Base-by-base conservation (phyloP, 106 monocot genomes). In the Vanilla planifolia region DNA sequence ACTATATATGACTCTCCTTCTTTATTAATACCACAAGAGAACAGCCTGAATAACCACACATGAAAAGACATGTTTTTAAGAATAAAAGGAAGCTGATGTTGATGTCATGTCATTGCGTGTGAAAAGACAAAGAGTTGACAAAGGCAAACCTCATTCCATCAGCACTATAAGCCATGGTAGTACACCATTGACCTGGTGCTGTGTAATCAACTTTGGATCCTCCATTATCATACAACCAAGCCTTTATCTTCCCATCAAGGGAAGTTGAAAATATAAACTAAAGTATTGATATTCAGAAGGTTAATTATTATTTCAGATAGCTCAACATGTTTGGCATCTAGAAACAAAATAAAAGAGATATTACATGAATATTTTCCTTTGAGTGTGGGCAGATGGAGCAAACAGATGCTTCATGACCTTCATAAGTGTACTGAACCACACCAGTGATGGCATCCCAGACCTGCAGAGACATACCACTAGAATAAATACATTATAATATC, bases 191-290 rank as follows among this genome's bases (percentile, higher is more conserved):
- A 32, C 83, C 83, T 21, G 83, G 83, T 5, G 79, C 68, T 50
- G 46, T 60, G 67, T 68, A 80, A 65, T 84, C 76, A 53, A 79
- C 65, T 68, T 51, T 60, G 4, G 83, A 71, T n/a, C 78, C 73
- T 45, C 43, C 50, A 51, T 66, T 75, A 42, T 80, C 83, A 71
- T 84, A 84, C 16, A 74, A 17, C 83, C 88, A 84, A 52, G 64
- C 74, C 61, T 89, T 84, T 26, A 84, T 80, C 48, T 75, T 89
- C 36, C 88, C 83, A 65, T 89, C 84, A 61, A 74, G 33, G 8
- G 83, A 77, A 39, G 80, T 77, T 48, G 88, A 89, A 48, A 89
- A 74, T 53, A 89, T 71, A 41, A 79, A 77, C 83, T 89, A 63
- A 20, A 66, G 34, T 20, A 5, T 15, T 16, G n/a, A 65, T 16